A percentile compares a stretch with the other conserved stretches of the same genome.
Conservation (phyloP, 768 basidiomycete genomes). For the Mycena venus region DNA sequence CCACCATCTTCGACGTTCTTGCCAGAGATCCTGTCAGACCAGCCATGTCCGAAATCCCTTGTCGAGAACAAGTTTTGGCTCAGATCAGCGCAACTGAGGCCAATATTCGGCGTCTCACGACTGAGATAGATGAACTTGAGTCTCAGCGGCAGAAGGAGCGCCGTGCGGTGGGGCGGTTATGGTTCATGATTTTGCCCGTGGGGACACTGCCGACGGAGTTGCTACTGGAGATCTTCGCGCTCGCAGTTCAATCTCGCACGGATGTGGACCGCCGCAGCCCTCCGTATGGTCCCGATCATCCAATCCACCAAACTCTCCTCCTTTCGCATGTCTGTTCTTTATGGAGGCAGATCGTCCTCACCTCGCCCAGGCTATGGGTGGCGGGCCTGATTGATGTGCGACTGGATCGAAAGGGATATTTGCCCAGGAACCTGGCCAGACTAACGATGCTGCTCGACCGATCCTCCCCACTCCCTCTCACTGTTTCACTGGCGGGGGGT, state of each 20-base stretch:
- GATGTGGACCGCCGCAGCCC: too few species aligned
- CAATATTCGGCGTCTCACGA: too few species aligned
- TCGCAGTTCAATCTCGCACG: not conserved
- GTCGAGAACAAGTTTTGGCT: too few species aligned
- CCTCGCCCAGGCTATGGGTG: not conserved
- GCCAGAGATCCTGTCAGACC: too few species aligned
- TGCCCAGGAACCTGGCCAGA: too few species aligned
- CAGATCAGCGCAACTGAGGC: not conserved
- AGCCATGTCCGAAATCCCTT: too few species aligned
- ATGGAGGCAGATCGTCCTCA: not conserved
- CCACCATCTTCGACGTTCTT: too few species aligned
- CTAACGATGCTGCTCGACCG: too few species aligned
- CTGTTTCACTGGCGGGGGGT: too few species aligned
- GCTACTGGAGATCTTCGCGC: slow-evolving; percentile 5
- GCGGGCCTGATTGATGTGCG: not conserved
- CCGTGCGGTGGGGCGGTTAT: not conserved
- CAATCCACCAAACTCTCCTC: not conserved
- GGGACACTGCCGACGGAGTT: slow-evolving; percentile 8
- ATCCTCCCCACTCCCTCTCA: too few species aligned
- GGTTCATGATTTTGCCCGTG: not conserved
- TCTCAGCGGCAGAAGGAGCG: not conserved
- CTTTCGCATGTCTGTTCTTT: slow-evolving; percentile 4
- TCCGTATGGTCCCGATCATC: too few species aligned
- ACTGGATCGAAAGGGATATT: too few species aligned
- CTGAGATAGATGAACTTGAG: not conserved